These are phyloP conservation scores for Diutina rugosa DNA, from an alignment of 1,139 yeast genomes.

Conservation along the genomic window DNA sequence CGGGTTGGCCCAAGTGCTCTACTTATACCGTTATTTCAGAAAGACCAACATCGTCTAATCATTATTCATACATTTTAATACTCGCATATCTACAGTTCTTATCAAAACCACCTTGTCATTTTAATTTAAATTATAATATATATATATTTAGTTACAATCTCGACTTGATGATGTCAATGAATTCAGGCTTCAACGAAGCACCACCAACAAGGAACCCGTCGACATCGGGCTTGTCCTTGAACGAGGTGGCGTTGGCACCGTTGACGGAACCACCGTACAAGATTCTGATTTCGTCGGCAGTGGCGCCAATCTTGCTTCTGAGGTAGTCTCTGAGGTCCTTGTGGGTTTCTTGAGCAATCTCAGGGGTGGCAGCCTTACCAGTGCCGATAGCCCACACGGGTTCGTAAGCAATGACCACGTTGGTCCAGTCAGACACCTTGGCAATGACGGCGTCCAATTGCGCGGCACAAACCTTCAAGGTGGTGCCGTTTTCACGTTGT, in stretches of 20 bases:
- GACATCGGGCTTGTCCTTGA: conserved; percentile 86
- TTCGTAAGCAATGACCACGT: conserved; percentile 94
- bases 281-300: conserved; percentile 46
- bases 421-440: conserved; percentile 79
- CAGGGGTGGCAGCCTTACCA: conserved; percentile 97
- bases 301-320: neutral
- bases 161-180: conserved; percentile 87
- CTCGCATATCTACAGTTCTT: neutral
- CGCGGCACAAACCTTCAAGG: conserved; percentile 77
- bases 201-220: conserved; percentile 99
- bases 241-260: conserved; percentile 83
- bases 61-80: neutral
- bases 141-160: conserved; percentile 38
- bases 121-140: conserved; percentile 5
- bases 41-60: neutral
- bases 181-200: conserved; percentile 97
- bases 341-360: conserved; percentile 95
- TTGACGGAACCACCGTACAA: conserved; percentile 98
- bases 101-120: neutral
- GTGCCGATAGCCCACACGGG: conserved; percentile 99
- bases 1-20: neutral
- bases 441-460: conserved; percentile 85
- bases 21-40: neutral
- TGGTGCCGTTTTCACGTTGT: conserved; percentile 81
- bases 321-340: conserved; percentile 11